Conservation (phyloP, 495 filamentous ascomycete genomes). For the Geopyxis carbonaria region DNA sequence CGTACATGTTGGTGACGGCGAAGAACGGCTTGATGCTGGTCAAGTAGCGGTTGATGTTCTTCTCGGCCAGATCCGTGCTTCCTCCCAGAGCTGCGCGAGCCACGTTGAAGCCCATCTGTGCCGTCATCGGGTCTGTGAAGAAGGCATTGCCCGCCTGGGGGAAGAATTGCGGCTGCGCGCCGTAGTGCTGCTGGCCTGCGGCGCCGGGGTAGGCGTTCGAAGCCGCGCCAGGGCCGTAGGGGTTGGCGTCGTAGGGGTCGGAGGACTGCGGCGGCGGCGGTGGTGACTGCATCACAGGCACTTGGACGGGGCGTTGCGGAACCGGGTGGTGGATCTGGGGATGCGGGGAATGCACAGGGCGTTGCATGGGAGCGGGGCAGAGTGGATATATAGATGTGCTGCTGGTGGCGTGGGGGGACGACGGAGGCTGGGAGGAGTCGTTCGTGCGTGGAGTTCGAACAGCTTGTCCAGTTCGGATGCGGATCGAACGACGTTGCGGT, state of each 20-base stretch:
- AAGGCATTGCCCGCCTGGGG: conserved; percentile 52
- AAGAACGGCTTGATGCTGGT: conserved; percentile 93
- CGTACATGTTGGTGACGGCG: conserved; percentile 85
- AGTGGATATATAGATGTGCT: no score
- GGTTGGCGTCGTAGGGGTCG: conserved; percentile 46
- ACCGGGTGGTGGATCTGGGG: conserved; percentile 96
- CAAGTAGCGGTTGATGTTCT: conserved; percentile 86
- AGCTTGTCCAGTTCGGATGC: no score
- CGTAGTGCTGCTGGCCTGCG: not conserved
- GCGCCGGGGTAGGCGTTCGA: conserved; percentile 44
- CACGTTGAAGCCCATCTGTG: conserved; percentile 88
- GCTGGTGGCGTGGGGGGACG: no score
- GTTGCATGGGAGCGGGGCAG: no score
- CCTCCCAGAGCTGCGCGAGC: conserved; percentile 78
- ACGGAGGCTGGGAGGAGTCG: no score
- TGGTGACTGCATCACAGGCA: conserved; percentile 95
- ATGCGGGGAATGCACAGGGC: no score
- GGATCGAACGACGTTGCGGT: no score
- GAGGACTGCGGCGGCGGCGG: conserved; percentile 56
- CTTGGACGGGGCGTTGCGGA: conserved; percentile 94
- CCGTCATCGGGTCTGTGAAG: conserved; percentile 77
- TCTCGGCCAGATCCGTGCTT: conserved; percentile 81
- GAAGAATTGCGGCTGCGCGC: no score
- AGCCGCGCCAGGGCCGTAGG: conserved; percentile 44
- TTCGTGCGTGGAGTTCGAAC: no score